Conservation (phyloP, 108 stramenopile species). For the Bacterosira constricta region DNA sequence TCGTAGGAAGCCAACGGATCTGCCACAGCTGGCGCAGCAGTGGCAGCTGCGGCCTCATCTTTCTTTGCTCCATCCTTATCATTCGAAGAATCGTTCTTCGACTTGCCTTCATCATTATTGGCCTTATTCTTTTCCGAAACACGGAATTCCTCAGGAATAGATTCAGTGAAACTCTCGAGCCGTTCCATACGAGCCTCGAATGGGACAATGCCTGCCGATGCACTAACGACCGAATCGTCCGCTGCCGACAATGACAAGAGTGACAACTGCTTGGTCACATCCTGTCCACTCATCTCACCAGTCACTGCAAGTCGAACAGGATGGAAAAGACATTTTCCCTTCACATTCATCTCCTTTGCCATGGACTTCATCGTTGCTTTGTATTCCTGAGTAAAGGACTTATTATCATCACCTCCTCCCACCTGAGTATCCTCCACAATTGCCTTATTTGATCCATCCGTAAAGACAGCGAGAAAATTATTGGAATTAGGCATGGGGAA, state of each 20-base stretch:
- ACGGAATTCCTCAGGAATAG: constrained; percentile 81
- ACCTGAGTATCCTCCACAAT: constrained; percentile 72
- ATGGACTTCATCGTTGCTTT: constrained; percentile 84
- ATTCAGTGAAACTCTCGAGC: constrained; percentile 71
- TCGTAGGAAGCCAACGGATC: constrained; percentile 80
- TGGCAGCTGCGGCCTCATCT: background rate
- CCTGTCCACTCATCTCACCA: constrained; percentile 96
- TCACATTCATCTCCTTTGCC: constrained; percentile 84
- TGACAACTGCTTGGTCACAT: constrained; percentile 93
- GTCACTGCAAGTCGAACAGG: constrained; percentile 93
- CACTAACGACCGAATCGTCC: constrained; percentile 66
- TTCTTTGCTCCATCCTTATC: constrained; percentile 8
- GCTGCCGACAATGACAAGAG: constrained; percentile 70
- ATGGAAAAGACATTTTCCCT: constrained; percentile 94
- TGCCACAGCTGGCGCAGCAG: constrained; percentile 25
- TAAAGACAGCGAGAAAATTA: constrained; percentile 70
- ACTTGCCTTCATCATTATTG: constrained; percentile 10
- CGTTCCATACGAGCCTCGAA: constrained; percentile 67
- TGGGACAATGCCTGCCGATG: constrained; percentile 58
- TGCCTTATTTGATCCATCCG: constrained; percentile 69
- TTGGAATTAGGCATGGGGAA: constrained; percentile 66
- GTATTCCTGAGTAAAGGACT: constrained; percentile 63
- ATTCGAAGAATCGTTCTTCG: constrained; percentile 15
- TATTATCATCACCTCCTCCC: constrained; percentile 59
- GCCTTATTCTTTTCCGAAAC: constrained; percentile 28